phyloP scores from a whole-genome alignment of 805 yeast species.

The Lipomyces sp. region DNA sequence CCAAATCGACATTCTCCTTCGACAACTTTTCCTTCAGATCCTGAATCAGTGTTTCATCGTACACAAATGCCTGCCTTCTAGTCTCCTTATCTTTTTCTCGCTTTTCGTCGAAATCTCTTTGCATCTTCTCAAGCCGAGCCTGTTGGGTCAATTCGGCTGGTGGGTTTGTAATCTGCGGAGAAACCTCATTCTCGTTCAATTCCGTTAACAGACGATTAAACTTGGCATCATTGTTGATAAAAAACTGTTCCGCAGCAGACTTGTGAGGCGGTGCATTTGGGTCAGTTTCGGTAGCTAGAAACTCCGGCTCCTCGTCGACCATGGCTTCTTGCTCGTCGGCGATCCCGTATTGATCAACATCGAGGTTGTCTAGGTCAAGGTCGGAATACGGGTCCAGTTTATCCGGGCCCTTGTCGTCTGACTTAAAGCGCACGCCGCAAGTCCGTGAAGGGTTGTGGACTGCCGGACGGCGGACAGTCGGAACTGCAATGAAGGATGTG shows the following conservation, averaged over 20 bases:
- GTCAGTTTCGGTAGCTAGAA: conserved; percentile 19
- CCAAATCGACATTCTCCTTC: conserved; percentile 9
- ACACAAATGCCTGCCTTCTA: background rate
- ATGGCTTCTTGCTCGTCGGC: conserved; percentile 29
- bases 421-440: background rate
- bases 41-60: background rate
- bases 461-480: background rate
- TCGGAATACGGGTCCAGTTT: background rate
- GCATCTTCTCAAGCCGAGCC: background rate
- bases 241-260: conserved; percentile 14
- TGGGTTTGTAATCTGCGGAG: background rate
- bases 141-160: background rate
- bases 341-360: conserved; percentile 2
- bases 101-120: background rate
- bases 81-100: background rate
- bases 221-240: conserved; percentile 4
- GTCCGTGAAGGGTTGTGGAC: background rate
- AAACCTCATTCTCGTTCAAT: background rate
- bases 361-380: background rate
- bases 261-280: conserved; percentile 4
- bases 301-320: conserved; percentile 33
- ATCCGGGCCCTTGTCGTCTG: background rate
- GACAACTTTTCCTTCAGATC: background rate
- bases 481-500: background rate
- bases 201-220: background rate